Evolutionary conservation across 306 rosid genomes (phyloP), one percentile per base, ranked within the genome.

Genomic region (Cotoneaster glaucophyllus): DNA sequence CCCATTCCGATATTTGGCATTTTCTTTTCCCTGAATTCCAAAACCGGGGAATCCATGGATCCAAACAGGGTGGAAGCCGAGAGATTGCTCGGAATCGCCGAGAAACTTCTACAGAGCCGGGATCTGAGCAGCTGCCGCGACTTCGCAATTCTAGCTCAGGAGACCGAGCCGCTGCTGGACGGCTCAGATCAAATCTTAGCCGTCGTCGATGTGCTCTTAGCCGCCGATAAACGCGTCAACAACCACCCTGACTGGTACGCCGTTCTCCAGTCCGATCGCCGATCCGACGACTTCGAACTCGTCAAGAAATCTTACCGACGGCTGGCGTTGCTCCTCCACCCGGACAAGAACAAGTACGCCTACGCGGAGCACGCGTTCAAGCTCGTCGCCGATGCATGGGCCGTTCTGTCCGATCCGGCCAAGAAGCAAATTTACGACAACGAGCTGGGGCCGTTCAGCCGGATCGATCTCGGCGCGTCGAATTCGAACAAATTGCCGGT

Each of bases 101-200:
- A 96, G 41, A 88, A 96, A 69, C 97, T 92, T 3, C 50, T 96
- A 2, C 92, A 85, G 28, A 81, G 39, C 58, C 93, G 96, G 25
- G 98, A 95, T 78, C 93, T 92, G 1, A 73, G n/a, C 77, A 93
- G 96, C 48, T 84, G 96, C 0, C 74, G 86, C 4, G 97, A 92
- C 58, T 88, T 95, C 54, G 97, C 97, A 41, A 81, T 88, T 64
- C 77, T 95, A 2, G 99, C 97, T 13, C 99, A 92, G 41, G 99
- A 95, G 74, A 85, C 92, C 3, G 98, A 92, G 78, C 97, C 97
- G 9, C 93, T 95, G 7, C 73, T 89, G 1, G 99, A 89, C 15
- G 96, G 97, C 74, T 90, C 97, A 6, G 99, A 92, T 71, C 98
- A 90, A 91, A 90, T 95, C 90, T 48, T 95, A 21, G 97, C 99